Evolutionary conservation across 169 alveolate species (phyloP).

Genomic region (Perkinsus chesapeaki): DNA sequence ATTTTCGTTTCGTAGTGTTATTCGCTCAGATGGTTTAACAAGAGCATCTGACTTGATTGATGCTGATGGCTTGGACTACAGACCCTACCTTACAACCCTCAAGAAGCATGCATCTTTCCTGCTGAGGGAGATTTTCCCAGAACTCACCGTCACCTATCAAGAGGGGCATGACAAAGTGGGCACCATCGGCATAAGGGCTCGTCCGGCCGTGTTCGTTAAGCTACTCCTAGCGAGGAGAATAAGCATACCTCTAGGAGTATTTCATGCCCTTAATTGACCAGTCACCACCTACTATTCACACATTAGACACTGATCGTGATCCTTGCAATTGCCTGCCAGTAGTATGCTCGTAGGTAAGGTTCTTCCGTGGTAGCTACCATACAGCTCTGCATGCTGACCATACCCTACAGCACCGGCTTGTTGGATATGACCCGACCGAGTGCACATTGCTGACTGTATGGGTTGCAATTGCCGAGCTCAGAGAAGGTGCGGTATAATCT

Average conservation of each 20-base stretch:
- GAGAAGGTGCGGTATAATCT: background rate
- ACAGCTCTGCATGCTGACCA: background rate
- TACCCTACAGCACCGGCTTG: background rate
- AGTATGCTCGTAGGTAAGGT: background rate
- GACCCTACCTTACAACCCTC: background rate
- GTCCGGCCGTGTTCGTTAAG: too few relatives aligned
- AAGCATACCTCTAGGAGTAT: too few relatives aligned
- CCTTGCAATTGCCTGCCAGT: too few relatives aligned
- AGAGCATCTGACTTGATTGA: background rate
- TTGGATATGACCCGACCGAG: background rate
- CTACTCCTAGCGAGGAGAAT: background rate
- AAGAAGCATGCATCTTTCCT: background rate
- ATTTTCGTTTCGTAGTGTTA: background rate
- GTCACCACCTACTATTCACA: too few relatives aligned
- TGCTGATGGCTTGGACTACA: background rate
- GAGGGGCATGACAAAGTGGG: background rate
- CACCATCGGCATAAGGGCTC: background rate
- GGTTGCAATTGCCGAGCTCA: background rate
- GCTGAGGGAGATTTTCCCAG: background rate
- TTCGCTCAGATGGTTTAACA: background rate
- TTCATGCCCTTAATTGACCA: too few relatives aligned
- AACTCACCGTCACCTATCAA: background rate
- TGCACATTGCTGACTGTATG: background rate
- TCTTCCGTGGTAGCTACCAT: background rate
- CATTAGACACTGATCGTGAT: too few relatives aligned